Percentiles rank a stretch among this genome's conserved stretches.
Evolutionary conservation across 1,284 basidiomycete genomes (phyloP).

Genomic region (Microbotryum lychnidis-dioicae): DNA sequence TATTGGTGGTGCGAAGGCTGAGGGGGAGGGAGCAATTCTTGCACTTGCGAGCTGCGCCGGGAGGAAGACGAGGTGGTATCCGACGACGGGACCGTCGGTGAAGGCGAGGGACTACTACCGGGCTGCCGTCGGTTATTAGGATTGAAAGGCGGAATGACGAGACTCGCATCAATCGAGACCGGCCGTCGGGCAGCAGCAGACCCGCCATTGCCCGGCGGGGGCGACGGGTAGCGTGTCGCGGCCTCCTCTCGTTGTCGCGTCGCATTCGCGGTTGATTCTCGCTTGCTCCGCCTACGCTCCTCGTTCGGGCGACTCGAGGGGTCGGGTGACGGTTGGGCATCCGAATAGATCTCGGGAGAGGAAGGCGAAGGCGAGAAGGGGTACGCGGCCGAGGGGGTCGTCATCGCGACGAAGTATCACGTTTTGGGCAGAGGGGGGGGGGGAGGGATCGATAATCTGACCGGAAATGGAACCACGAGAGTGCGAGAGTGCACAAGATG

Average conservation of each 20-base stretch:
- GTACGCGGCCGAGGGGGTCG: slow-evolving; percentile 13
- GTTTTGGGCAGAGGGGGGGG: too few relatives aligned
- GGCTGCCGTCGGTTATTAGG: slow-evolving; percentile 23
- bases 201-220: slow-evolving; percentile 2
- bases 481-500: too few relatives aligned
- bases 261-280: slow-evolving; percentile 9
- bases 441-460: too few relatives aligned
- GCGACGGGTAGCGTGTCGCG: slow-evolving; percentile 19
- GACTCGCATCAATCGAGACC: slow-evolving; percentile 18
- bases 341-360: not conserved
- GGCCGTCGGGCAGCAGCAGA: not conserved
- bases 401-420: not conserved
- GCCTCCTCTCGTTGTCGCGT: slow-evolving; percentile 2
- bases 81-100: not conserved
- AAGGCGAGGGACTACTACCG: not conserved
- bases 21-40: not conserved
- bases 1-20: slow-evolving; percentile 1
- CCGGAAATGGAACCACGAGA: too few relatives aligned
- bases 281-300: slow-evolving; percentile 18
- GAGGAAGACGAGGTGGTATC: not conserved
- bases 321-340: not conserved
- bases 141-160: slow-evolving; percentile 32
- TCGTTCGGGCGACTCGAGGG: slow-evolving; percentile 2
- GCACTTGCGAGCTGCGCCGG: slow-evolving; percentile 2
- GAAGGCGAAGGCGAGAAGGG: slow-evolving; percentile 14